These are phyloP conservation scores for Discostella stelligera DNA, from an alignment of 352 stramenopile species.

Conservation along the genomic window DNA sequence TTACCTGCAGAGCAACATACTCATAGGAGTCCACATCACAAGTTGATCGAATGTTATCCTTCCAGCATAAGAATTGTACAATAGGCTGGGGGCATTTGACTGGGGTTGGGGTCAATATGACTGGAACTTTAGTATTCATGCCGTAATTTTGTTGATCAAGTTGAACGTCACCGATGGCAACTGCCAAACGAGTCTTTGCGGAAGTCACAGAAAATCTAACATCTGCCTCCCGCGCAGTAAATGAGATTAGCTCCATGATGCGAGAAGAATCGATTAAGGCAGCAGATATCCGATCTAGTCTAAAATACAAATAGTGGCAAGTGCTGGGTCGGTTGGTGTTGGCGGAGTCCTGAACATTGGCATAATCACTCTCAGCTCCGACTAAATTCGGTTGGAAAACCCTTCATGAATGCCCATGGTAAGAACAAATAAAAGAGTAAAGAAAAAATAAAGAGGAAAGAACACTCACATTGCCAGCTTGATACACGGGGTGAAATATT, in stretches of 20 bases:
- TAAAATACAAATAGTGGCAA: slow-evolving; percentile 71
- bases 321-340: slow-evolving; percentile 19
- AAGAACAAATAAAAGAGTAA: slow-evolving; percentile 1
- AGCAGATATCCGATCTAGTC: slow-evolving; percentile 65
- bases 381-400: slow-evolving; percentile 52
- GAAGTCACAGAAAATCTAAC: slow-evolving; percentile 73
- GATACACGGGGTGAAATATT: slow-evolving; percentile 80
- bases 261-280: slow-evolving; percentile 79
- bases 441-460: slow-evolving; percentile 7
- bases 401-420: slow-evolving; percentile 25
- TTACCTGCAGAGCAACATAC: slow-evolving; percentile 60
- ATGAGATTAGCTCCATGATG: slow-evolving; percentile 71
- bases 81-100: slow-evolving; percentile 65
- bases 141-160: slow-evolving; percentile 77
- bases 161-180: slow-evolving; percentile 76
- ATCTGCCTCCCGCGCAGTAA: slow-evolving; percentile 68
- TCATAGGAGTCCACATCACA: slow-evolving; percentile 76
- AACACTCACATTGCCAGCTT: slow-evolving; percentile 62
- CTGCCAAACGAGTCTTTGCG: slow-evolving; percentile 68
- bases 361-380: slow-evolving; percentile 22
- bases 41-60: slow-evolving; percentile 79
- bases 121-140: slow-evolving; percentile 61
- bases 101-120: slow-evolving; percentile 76
- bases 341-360: slow-evolving; percentile 2
- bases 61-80: slow-evolving; percentile 77